phyloP scores from a whole-genome alignment of 768 basidiomycete genomes.

The Macrocybe gigantea region DNA sequence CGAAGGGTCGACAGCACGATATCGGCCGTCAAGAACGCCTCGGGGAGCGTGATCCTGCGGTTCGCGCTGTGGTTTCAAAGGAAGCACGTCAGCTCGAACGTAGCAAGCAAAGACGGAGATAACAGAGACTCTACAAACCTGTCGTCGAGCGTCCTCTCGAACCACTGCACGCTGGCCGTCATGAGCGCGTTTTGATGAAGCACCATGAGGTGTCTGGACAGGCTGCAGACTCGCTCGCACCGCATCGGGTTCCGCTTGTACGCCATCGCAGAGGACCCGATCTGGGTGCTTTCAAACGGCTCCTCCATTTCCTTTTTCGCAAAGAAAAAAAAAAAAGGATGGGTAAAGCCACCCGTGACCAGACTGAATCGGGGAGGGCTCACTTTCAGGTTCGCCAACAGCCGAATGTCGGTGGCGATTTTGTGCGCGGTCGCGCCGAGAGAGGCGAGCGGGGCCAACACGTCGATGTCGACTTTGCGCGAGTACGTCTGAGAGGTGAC shows the following conservation, averaged over 20 bases:
- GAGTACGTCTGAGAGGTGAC: conserved; percentile 99
- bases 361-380: neutral
- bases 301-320: conserved; percentile 84
- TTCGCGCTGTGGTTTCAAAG: conserved; percentile 61
- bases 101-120: neutral
- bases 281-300: conserved; percentile 98
- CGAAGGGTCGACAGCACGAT: conserved; percentile 93
- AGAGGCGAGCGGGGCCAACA: conserved; percentile 83
- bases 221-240: conserved; percentile 93
- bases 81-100: too few species aligned
- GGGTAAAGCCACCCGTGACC: neutral
- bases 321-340: neutral
- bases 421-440: conserved; percentile 96
- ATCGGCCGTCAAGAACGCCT: conserved; percentile 95
- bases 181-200: conserved; percentile 95
- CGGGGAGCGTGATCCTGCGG: conserved; percentile 92
- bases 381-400: conserved; percentile 91
- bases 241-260: conserved; percentile 99
- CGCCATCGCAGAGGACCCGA: conserved; percentile 96
- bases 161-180: conserved; percentile 96
- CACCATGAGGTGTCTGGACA: conserved; percentile 93
- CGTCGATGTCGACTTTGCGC: conserved; percentile 93
- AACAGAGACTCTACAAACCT: conserved; percentile 41
- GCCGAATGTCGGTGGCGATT: conserved; percentile 90
- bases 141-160: conserved; percentile 96